These are phyloP conservation scores for Rhizoctonia solani DNA, from an alignment of 1,284 basidiomycete genomes.

Conservation along the genomic window DNA sequence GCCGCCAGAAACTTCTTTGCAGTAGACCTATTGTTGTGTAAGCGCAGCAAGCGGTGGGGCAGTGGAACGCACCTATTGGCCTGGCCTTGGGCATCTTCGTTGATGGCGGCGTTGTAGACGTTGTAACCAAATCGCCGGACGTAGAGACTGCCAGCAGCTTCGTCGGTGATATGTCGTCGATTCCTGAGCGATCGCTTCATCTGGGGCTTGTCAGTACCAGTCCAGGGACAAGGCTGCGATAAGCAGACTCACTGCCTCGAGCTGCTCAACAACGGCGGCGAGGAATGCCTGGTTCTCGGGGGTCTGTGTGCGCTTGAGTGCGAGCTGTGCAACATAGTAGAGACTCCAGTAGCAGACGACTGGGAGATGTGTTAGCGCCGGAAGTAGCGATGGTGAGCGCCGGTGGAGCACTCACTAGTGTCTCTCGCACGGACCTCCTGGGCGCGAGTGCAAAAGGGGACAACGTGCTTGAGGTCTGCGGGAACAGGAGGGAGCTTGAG, in stretches of 20 bases:
- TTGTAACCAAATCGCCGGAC: constrained; percentile 37
- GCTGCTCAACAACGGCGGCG: constrained; percentile 13
- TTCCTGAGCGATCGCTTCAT: constrained; percentile 11
- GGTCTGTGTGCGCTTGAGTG: background rate
- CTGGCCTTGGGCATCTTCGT: constrained; percentile 37
- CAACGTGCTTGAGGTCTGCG: constrained; percentile 36
- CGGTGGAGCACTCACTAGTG: constrained; percentile 35
- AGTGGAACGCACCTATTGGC: constrained; percentile 25
- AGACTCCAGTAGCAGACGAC: constrained; percentile 28
- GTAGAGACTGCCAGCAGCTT: constrained; percentile 36
- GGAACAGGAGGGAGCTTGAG: constrained; percentile 26
- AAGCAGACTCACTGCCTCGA: constrained; percentile 3
- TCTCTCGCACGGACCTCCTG: constrained; percentile 38
- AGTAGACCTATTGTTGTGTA: constrained; percentile 58
- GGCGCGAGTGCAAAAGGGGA: constrained; percentile 37
- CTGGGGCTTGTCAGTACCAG: background rate
- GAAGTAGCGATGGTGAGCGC: background rate
- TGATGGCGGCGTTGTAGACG: constrained; percentile 37
- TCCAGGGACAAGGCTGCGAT: background rate
- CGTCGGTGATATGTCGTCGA: constrained; percentile 27
- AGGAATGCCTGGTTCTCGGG: constrained; percentile 16
- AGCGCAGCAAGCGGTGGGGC: background rate
- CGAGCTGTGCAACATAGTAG: constrained; percentile 20
- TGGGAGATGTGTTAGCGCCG: constrained; percentile 10
- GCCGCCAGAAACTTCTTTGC: constrained; percentile 89